Evolutionary conservation across 441 rosid genomes (phyloP).

Genomic region (Omphalea diandra): DNA sequence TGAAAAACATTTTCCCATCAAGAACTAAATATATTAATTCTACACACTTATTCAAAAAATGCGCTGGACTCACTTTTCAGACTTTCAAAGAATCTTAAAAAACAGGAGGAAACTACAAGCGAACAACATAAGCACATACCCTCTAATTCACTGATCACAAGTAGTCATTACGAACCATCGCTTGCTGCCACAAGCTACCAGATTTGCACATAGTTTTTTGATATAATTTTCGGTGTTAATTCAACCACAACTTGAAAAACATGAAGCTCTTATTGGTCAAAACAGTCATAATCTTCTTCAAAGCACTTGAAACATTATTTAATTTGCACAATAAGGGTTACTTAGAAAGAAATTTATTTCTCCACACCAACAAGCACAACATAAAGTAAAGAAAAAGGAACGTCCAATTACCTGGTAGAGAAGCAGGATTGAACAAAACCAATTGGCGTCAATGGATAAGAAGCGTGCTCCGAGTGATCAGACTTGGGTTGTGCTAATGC

Average conservation of each 20-base stretch:
- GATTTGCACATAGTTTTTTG: background rate
- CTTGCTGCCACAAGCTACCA: background rate
- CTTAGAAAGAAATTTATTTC: background rate
- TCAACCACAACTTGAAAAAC: background rate
- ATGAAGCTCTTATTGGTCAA: background rate
- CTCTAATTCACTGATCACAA: background rate
- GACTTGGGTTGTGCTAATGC: conserved; percentile 48
- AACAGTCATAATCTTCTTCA: background rate
- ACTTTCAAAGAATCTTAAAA: background rate
- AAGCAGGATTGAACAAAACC: conserved; percentile 83
- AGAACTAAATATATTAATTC: too few species aligned
- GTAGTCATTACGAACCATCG: background rate
- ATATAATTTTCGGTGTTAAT: background rate
- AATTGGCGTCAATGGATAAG: conserved; percentile 80
- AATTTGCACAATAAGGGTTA: too few species aligned
- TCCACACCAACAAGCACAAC: background rate
- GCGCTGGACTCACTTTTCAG: background rate
- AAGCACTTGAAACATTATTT: too few species aligned
- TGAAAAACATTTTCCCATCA: too few species aligned
- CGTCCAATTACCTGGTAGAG: conserved; percentile 59
- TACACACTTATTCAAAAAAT: too few species aligned
- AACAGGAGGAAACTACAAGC: background rate
- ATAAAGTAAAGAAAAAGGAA: background rate
- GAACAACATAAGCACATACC: background rate
- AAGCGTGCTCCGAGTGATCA: conserved; percentile 35